These are phyloP conservation scores for Sporothrix euskadiensis DNA, from an alignment of 2,329 filamentous ascomycete genomes.

Conservation along the genomic window DNA sequence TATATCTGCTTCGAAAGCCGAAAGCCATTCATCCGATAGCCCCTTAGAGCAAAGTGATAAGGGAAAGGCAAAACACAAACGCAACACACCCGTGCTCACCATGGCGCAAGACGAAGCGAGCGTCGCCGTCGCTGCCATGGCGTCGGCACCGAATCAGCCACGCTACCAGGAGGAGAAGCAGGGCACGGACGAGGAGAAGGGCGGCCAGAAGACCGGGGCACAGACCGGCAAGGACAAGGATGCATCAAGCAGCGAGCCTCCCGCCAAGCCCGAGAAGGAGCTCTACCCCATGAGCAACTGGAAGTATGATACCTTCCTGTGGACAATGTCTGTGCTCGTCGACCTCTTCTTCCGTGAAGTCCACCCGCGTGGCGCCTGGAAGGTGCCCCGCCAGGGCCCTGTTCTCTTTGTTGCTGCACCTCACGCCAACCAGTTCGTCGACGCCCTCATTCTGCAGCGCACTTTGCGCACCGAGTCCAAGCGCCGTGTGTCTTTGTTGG, in stretches of 20 bases:
- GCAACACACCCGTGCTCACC: neutral
- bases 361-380: constrained; percentile 92
- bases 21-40: too few species aligned
- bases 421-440: constrained; percentile 98
- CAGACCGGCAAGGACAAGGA: constrained; percentile 7
- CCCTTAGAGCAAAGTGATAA: neutral
- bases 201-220: neutral
- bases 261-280: constrained; percentile 43
- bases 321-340: constrained; percentile 76
- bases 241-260: neutral
- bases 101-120: constrained; percentile 28
- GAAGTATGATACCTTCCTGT: constrained; percentile 77
- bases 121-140: constrained; percentile 27
- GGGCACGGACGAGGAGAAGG: neutral
- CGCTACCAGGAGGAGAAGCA: constrained; percentile 2
- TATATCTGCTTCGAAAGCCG: neutral
- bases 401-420: constrained; percentile 95
- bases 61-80: neutral
- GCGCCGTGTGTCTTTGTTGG: constrained; percentile 86
- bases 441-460: constrained; percentile 89
- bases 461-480: constrained; percentile 83
- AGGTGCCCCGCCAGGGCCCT: constrained; percentile 82
- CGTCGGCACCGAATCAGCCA: constrained; percentile 24
- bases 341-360: constrained; percentile 99
- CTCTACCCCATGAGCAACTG: constrained; percentile 69